Base-by-base conservation (phyloP, 768 basidiomycete genomes). In the Mycena vitilis region DNA sequence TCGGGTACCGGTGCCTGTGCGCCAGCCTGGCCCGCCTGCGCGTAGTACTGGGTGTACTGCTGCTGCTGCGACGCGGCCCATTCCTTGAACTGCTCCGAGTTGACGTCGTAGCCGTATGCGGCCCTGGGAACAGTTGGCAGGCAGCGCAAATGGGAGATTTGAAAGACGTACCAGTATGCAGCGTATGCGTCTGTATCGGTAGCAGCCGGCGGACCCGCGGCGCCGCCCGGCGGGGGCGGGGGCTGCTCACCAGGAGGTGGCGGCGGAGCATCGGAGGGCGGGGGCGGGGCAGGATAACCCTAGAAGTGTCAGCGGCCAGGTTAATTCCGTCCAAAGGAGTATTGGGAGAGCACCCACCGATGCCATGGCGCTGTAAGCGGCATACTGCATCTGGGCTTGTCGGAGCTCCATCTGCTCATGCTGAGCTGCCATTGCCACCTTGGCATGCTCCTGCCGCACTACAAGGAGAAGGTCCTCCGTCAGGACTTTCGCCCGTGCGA, bases 381-480 rank as follows among this genome's bases (percentile, higher is more conserved):
- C 91, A 79, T 92, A 94, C 76, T 93, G 92, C 71, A 86, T 82
- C 77, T 95, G 94, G 3, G 91, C 92, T 77, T 94, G 91, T 69
- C 94, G 93, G 34, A 94, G 84, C 74, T 95, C 93, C 91, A 93
- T 91, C 79, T 95, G 93, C 77, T 94, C 92, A 60, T 93, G 92
- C 58, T 85, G 83, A 6, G 92, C 77, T 15, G 86, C 76, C 4
- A 81, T 72, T 68, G 87, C 85, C 60, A 95, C 91, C 79, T 99
- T 97, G 34, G 87, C 89, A 75, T 96, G 95, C 77, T 99, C 95
- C 69, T 88, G 85, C 20, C 87, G 87, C 11, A 99, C 94, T n/a
- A 98, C 95, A 45, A 91, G 86, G 12, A 97, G 86, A 2, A 98
- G 86, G 75, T 98, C 96, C 71, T 96, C 93, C 1, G 95, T 95